phyloP scores from a whole-genome alignment of 305 asterid genomes.

The Striga hermonthica region DNA sequence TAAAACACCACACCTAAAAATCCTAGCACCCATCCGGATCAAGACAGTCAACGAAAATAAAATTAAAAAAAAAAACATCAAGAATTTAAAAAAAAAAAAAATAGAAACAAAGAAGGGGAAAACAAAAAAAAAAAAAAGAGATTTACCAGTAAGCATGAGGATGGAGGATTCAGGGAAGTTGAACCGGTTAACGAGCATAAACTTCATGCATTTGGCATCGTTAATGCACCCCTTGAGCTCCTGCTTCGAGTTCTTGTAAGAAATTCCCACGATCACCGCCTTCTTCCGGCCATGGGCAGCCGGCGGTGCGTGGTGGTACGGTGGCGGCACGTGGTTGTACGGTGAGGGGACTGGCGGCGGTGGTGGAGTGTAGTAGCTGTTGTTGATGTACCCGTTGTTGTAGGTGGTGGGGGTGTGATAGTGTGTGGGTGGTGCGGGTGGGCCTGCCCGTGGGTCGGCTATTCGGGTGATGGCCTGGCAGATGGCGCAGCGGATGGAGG shows the following conservation, averaged over 20 bases:
- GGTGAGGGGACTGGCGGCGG: constrained; percentile 38
- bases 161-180: constrained; percentile 72
- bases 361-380: constrained; percentile 37
- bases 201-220: constrained; percentile 86
- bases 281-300: constrained; percentile 54
- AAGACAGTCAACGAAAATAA: too few species aligned
- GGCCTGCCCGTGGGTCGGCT: constrained; percentile 38
- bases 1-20: background rate
- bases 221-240: constrained; percentile 84
- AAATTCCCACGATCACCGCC: constrained; percentile 79
- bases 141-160: constrained; percentile 81
- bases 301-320: constrained; percentile 46
- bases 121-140: background rate
- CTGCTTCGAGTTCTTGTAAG: constrained; percentile 47
- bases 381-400: constrained; percentile 25
- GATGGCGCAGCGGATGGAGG: constrained; percentile 64
- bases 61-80: background rate
- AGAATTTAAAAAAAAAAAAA: background rate
- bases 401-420: constrained; percentile 32
- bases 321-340: constrained; percentile 40
- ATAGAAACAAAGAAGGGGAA: background rate
- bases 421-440: constrained; percentile 36
- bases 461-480: constrained; percentile 62
- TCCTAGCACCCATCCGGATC: constrained; percentile 19
- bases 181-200: constrained; percentile 55